phyloP scores from a whole-genome alignment of 345 rosid species.

The Mangifera indica region DNA sequence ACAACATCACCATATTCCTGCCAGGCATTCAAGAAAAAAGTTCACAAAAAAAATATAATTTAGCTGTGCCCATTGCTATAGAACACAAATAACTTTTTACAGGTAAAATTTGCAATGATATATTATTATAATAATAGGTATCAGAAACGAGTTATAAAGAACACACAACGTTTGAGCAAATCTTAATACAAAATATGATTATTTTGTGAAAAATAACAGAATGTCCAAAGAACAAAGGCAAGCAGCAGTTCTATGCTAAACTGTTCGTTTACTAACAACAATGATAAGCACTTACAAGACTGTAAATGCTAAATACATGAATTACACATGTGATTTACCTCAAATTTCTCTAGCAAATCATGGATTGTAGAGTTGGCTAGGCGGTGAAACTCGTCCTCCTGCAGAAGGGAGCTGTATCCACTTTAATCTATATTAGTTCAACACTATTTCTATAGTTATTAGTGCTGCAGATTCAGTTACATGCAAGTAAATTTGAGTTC shows the following conservation, averaged over 20 bases:
- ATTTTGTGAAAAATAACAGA: neutral
- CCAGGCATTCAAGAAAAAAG: neutral
- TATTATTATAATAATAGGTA: neutral
- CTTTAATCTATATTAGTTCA: constrained; percentile 26
- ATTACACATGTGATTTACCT: constrained; percentile 35
- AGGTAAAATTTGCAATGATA: neutral
- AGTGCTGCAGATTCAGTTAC: neutral
- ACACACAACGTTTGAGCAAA: neutral
- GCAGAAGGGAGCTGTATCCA: constrained; percentile 63
- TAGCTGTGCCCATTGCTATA: neutral
- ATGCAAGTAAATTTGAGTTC: neutral
- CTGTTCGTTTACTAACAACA: neutral
- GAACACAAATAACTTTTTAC: neutral
- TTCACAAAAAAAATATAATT: neutral
- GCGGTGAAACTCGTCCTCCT: constrained; percentile 84
- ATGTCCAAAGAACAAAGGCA: neutral
- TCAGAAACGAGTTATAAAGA: neutral
- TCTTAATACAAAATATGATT: neutral
- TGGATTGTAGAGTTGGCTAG: constrained; percentile 75
- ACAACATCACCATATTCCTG: constrained; percentile 84
- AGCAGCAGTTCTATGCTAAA: neutral
- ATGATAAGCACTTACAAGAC: neutral
- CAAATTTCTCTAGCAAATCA: constrained; percentile 76
- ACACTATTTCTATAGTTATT: neutral
- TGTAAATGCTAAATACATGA: neutral